Conservation (phyloP, 495 filamentous ascomycete genomes). For the Annulohypoxylon stygium region DNA sequence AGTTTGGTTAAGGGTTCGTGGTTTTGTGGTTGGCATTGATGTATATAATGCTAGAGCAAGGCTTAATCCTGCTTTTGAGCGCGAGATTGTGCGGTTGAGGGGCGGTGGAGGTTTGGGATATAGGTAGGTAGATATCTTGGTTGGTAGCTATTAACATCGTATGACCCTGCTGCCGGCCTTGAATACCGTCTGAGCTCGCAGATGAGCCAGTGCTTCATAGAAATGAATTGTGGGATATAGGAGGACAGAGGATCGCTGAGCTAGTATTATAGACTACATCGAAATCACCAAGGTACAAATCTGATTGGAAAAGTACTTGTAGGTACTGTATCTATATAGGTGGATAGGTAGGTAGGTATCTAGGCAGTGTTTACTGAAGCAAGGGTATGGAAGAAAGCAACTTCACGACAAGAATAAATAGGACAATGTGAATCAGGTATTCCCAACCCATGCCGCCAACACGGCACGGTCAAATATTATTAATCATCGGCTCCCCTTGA, state of each 20-base stretch:
- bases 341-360: not conserved
- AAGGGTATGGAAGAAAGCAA: not conserved
- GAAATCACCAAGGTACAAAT: not conserved
- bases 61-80: not conserved
- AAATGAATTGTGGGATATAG: not conserved
- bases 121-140: not conserved
- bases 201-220: not conserved
- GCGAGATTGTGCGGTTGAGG: not conserved
- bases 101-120: not conserved
- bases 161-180: not conserved
- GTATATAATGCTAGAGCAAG: not conserved
- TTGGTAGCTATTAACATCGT: not conserved
- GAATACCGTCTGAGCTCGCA: not conserved
- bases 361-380: not conserved
- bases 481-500: slow-evolving; percentile 36
- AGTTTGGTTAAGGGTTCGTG: not conserved
- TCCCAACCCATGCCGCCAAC: slow-evolving; percentile 18
- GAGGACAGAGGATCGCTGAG: not conserved
- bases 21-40: not conserved
- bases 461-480: slow-evolving; percentile 36
- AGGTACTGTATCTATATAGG: not conserved
- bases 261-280: not conserved
- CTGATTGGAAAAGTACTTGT: not conserved
- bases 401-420: slow-evolving; percentile 3
- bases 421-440: not conserved